Base-by-base conservation (phyloP, 2,329 filamentous ascomycete genomes). In the Alternaria sp. region DNA sequence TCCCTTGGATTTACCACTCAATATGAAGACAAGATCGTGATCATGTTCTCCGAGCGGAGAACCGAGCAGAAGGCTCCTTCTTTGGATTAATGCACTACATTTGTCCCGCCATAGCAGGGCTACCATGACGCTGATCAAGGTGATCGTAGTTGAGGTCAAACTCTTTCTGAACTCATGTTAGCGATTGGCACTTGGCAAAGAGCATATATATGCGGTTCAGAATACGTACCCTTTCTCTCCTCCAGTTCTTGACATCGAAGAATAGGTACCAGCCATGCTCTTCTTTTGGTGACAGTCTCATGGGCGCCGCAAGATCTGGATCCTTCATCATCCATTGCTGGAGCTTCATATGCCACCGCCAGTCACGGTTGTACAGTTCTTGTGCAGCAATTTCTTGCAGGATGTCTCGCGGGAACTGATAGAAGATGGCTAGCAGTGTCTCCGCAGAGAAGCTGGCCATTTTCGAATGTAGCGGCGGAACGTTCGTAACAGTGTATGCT, bases 381-480 rank as follows among this genome's bases (percentile, higher is more conserved):
- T 85, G 82, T 8, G 88, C 88, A 6, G 88, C 88, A 46, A 89
- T 80, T 71, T 91, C 89, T 72, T 91, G 89, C 74, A 88, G 82
- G 57, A 89, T 84, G 70, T 90, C 88, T 60, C 86, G 82, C 14
- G 88, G 87, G 80, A 87, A 86, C 64, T 87, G 88, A 78, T 90
- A 91, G 81, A 91, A 91, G 61, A 90, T 89, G 72, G 87, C 88
- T 73, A 91, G 89, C 5, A 91, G 81, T 0, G 89, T 90, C 73
- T 91, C 89, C 65, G 87, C 83, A 43, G 82, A 85, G 75, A 89
- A 89, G 56, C 84, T 85, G 4, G 82, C 78, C 66, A 89, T 85
- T 60, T 87, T 86, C 49, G 82, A 81, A 56, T 86, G 83, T 20
- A 90, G 79, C 8, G 86, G 83, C 52, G 89, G 88, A 11, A 90